Percentiles rank a stretch among this genome's conserved stretches.
Conservation (phyloP, 495 filamentous ascomycete species). For the Penicillium canescens region DNA sequence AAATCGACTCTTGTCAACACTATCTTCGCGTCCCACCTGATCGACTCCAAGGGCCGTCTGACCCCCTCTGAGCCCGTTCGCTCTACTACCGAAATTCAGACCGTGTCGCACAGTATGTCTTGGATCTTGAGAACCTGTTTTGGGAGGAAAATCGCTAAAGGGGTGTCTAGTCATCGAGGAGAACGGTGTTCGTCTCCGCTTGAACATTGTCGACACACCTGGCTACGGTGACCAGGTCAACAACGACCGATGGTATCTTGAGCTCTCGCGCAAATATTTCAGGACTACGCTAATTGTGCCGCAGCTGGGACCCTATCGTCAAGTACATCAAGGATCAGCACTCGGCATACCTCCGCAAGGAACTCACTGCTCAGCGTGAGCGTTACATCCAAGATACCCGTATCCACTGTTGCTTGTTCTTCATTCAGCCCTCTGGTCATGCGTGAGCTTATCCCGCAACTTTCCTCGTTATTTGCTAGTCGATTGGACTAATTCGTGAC, state of each 20-base stretch:
- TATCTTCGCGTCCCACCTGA: slow-evolving; percentile 99
- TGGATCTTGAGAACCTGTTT: neutral
- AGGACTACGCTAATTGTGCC: slow-evolving; percentile 25
- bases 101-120: slow-evolving; percentile 81
- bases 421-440: slow-evolving; percentile 98
- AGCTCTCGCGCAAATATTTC: slow-evolving; percentile 1
- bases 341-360: slow-evolving; percentile 98
- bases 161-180: slow-evolving; percentile 85
- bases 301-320: slow-evolving; percentile 88
- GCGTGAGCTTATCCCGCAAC: slow-evolving; percentile 53
- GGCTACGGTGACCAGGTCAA: slow-evolving; percentile 82
- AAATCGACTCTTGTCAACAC: slow-evolving; percentile 99
- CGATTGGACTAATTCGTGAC: neutral
- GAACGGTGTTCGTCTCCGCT: slow-evolving; percentile 76
- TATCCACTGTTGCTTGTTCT: slow-evolving; percentile 99
- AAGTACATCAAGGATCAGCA: slow-evolving; percentile 99
- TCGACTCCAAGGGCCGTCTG: slow-evolving; percentile 96
- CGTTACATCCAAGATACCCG: slow-evolving; percentile 98
- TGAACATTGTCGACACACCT: slow-evolving; percentile 81
- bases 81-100: slow-evolving; percentile 95
- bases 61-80: slow-evolving; percentile 89
- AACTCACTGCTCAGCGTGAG: slow-evolving; percentile 99
- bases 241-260: slow-evolving; percentile 70
- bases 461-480: neutral
- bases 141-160: slow-evolving; percentile 17